These are phyloP conservation scores for Evansstolkia leycettana DNA, from an alignment of 495 filamentous ascomycete genomes.

Conservation along the genomic window DNA sequence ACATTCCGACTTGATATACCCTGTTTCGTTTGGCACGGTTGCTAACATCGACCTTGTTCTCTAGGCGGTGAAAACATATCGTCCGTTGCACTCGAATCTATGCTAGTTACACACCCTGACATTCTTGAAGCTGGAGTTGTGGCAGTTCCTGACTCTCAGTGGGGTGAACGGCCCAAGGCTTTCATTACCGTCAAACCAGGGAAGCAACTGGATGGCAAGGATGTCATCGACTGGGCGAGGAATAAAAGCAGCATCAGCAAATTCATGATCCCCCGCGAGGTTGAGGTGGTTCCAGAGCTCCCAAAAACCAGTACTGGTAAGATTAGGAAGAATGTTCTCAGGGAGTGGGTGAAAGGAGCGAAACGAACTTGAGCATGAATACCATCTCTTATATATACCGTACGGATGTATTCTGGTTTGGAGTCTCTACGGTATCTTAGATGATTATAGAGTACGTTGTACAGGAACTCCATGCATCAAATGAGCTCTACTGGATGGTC, in stretches of 20 bases:
- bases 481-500: too few relatives aligned
- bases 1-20: slow-evolving; percentile 21
- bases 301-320: slow-evolving; percentile 97
- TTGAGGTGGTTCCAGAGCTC: slow-evolving; percentile 75
- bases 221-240: slow-evolving; percentile 80
- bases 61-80: slow-evolving; percentile 94
- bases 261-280: slow-evolving; percentile 93
- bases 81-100: slow-evolving; percentile 79
- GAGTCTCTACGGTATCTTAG: too few relatives aligned
- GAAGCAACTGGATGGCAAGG: slow-evolving; percentile 46
- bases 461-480: too few relatives aligned
- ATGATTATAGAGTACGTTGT: too few relatives aligned
- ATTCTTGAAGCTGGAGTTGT: slow-evolving; percentile 88
- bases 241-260: slow-evolving; percentile 64
- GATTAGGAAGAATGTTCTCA: slow-evolving; percentile 84
- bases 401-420: too few relatives aligned
- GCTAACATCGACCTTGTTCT: neutral
- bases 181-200: slow-evolving; percentile 71
- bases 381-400: too few relatives aligned
- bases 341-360: slow-evolving; percentile 66
- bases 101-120: slow-evolving; percentile 81
- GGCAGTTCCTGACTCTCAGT: slow-evolving; percentile 78
- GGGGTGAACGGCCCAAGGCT: slow-evolving; percentile 91
- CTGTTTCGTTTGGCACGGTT: slow-evolving; percentile 2
- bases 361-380: too few relatives aligned